Evolutionary conservation across 495 filamentous ascomycete species (phyloP), one percentile per base, ranked within the genome.

Genomic region (Polyplosphaeria fusca): DNA sequence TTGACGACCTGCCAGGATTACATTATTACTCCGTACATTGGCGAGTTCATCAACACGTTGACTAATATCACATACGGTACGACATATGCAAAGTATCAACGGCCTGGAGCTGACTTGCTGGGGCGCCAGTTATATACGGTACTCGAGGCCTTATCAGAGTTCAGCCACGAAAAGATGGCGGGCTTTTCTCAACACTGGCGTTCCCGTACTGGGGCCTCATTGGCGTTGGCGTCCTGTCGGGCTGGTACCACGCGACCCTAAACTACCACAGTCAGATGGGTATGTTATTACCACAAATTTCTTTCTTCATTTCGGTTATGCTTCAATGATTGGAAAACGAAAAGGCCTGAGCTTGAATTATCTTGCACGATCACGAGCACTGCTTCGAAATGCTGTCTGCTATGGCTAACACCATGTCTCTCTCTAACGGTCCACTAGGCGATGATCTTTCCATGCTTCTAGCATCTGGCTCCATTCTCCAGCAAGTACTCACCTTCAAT

Each of bases 361-460:
- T n/a, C n/a, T n/a, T n/a, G n/a, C n/a, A n/a, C n/a, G n/a, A n/a
- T n/a, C n/a, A n/a, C n/a, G n/a, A n/a, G n/a, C n/a, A n/a, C n/a
- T n/a, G n/a, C n/a, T n/a, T n/a, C n/a, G n/a, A n/a, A n/a, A n/a
- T n/a, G n/a, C n/a, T n/a, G n/a, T n/a, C n/a, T n/a, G n/a, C n/a
- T n/a, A n/a, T n/a, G n/a, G n/a, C n/a, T n/a, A n/a, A n/a, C n/a
- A n/a, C n/a, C n/a, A n/a, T n/a, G n/a, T 14, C 30, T 35, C 30
- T 14, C 30, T 35, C 30, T 7, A 35, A 35, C 30, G 7, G 30
- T 35, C 7, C 30, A 35, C 14, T 58, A 71, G 63, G 60, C 50
- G 52, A 68, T 50, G 80, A 83, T 48, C 67, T 82, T 26, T 77
- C 79, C n/a, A 85, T 85, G 81, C 73, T 78, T 40, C 63, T 80